These are phyloP conservation scores for Tephrocybe sp. DNA, from an alignment of 768 basidiomycete species.

Conservation along the genomic window DNA sequence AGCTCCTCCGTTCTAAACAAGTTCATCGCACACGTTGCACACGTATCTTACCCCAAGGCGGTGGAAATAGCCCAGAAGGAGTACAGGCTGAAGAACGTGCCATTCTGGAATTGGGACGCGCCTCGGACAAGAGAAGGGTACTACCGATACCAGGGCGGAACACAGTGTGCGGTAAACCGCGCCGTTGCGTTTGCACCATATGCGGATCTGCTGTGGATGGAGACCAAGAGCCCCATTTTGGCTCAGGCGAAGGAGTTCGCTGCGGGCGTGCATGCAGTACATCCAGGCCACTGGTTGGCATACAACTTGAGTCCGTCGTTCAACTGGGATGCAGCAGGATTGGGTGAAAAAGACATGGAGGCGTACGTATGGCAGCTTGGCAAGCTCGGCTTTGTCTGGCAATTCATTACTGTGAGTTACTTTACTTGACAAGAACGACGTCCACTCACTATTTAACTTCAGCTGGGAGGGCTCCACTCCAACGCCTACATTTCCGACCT, in stretches of 20 bases:
- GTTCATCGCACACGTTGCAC: constrained; percentile 64
- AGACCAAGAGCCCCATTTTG: constrained; percentile 93
- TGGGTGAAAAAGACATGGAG: constrained; percentile 84
- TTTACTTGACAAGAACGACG: background rate
- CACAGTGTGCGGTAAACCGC: constrained; percentile 90
- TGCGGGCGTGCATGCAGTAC: constrained; percentile 76
- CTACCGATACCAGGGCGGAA: constrained; percentile 97
- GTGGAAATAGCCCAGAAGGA: constrained; percentile 75
- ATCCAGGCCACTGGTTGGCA: constrained; percentile 92
- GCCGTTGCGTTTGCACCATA: constrained; percentile 93
- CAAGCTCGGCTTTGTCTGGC: constrained; percentile 97
- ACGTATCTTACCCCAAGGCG: constrained; percentile 69
- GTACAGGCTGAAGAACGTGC: constrained; percentile 70
- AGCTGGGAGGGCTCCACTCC: constrained; percentile 97
- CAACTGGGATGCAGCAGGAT: constrained; percentile 93
- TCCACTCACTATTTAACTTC: constrained; percentile 11
- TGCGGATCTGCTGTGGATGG: constrained; percentile 93
- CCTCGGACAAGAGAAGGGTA: constrained; percentile 95
- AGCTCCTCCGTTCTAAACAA: constrained; percentile 49
- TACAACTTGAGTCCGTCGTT: constrained; percentile 96
- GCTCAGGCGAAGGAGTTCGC: constrained; percentile 93
- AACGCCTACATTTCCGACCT: constrained; percentile 96
- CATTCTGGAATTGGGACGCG: constrained; percentile 95
- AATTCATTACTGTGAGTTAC: constrained; percentile 88
- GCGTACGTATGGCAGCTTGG: constrained; percentile 90